A percentile compares a stretch with the other conserved stretches of the same genome.
phyloP scores from a whole-genome alignment of 2,329 filamentous ascomycete species.

The Colletotrichum spinosum region DNA sequence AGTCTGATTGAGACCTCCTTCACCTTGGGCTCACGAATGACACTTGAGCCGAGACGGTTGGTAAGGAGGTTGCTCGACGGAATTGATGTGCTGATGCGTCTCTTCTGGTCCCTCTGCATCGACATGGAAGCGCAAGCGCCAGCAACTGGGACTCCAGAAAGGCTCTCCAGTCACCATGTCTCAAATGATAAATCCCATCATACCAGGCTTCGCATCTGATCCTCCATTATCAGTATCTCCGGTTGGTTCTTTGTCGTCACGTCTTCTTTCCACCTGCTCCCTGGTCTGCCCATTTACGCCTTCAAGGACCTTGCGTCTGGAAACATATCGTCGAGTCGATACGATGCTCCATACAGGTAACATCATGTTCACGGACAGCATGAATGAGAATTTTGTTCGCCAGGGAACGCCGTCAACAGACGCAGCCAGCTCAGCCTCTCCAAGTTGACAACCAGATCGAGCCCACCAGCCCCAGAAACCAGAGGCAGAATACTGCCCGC shows the following conservation, averaged over 20 bases:
- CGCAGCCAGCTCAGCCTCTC: constrained; percentile 1
- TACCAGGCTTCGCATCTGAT: constrained; percentile 47
- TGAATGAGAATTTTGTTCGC: no score
- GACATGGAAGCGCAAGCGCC: no score
- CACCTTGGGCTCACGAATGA: background rate
- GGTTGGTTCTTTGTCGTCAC: constrained; percentile 55
- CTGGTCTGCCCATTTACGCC: constrained; percentile 59
- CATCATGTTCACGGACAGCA: no score
- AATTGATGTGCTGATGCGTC: no score
- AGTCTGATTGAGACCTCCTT: background rate
- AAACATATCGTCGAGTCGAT: constrained; percentile 41
- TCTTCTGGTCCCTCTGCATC: no score
- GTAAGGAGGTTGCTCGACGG: background rate
- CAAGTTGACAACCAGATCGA: constrained; percentile 3
- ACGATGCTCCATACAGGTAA: no score
- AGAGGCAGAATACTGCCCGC: background rate
- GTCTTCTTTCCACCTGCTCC: constrained; percentile 71
- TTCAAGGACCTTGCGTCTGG: constrained; percentile 48
- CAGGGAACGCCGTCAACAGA: constrained; percentile 15
- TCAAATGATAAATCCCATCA: constrained; percentile 41
- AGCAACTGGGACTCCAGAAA: background rate
- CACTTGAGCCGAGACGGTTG: background rate
- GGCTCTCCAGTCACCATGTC: background rate
- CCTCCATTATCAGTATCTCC: constrained; percentile 43
- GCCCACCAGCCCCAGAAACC: background rate